Percentiles rank a stretch among this genome's conserved stretches.
These are phyloP conservation scores for Aphanocladium album DNA, from an alignment of 2,329 filamentous ascomycete genomes.

Conservation along the genomic window DNA sequence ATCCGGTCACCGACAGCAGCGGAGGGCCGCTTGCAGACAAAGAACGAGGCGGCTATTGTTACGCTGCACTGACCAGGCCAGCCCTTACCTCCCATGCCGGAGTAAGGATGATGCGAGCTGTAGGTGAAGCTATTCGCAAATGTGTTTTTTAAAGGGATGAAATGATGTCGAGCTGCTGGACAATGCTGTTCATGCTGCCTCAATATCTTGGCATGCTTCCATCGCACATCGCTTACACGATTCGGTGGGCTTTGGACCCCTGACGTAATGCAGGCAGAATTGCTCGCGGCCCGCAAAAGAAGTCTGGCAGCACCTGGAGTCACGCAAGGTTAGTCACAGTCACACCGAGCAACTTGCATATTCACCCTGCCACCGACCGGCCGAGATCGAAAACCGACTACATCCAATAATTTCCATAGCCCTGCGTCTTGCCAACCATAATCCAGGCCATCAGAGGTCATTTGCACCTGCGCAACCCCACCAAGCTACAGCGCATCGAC, in stretches of 20 bases:
- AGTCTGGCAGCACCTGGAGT: not conserved
- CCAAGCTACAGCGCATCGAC: not conserved
- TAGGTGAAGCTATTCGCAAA: not conserved
- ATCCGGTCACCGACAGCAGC: not conserved
- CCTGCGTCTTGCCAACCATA: not conserved
- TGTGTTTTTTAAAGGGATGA: too few relatives aligned
- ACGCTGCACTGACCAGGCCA: not conserved
- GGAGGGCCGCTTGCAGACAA: not conserved
- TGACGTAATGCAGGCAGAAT: conserved; percentile 9
- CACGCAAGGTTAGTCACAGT: not conserved
- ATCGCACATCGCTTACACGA: not conserved
- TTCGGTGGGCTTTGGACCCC: not conserved
- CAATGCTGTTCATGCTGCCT: not conserved
- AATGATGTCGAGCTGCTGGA: not conserved
- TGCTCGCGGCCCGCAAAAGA: conserved; percentile 3
- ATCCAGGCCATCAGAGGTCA: not conserved
- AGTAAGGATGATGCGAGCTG: not conserved
- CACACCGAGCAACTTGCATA: conserved; percentile 3
- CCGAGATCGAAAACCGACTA: not conserved
- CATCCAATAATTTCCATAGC: not conserved
- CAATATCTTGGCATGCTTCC: not conserved
- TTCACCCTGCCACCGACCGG: not conserved
- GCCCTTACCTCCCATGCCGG: not conserved
- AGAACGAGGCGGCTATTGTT: not conserved
- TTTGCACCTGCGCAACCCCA: not conserved